Evolutionary conservation across 2,329 filamentous ascomycete genomes (phyloP), one percentile per base, ranked within the genome.

Genomic region (Colletotrichum liaoningense): DNA sequence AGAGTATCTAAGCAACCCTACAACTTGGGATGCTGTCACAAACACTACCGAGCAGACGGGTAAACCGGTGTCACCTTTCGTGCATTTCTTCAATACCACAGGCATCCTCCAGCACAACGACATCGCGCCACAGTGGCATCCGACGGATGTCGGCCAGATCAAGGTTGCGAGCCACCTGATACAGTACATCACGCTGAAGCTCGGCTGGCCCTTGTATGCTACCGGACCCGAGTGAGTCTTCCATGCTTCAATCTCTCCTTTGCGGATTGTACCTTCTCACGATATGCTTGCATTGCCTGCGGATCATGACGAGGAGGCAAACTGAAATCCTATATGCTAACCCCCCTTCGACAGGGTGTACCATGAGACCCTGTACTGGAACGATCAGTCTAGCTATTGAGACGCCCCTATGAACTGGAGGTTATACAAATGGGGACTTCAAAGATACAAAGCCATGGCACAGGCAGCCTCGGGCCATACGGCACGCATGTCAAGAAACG

Each of bases 21-120:
- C 79, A 9, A 78, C 82, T 11, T 87, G 83, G 79, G 81, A 86
- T 69, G 84, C 80, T 12, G 79, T 80, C 33, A 84, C 79, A 22
- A 84, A 85, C 65, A 81, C 77, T 26, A 84, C 79, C 1, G 80
- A 78, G 28, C 78, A 69, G 2, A 79, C 80, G 1, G 75, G 81
- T 66, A 78, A 72, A 26, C 77, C 78, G 14, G 78, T 77, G 49
- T 77, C 85, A 69, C 84, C 85, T 0, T 91, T 90, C 66, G 88
- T 92, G 35, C 86, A 90, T 77, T 90, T 90, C 76, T 92, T 92
- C 81, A 89, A 91, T 76, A 91, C 88, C 0, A 88, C 85, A 11
- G 89, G 89, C 1, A 88, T 92, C 57, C 78, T 92, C 75, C 88
- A 91, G 75, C 88, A 92, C 77, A 91, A 91, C 75, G 89, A 91